A percentile compares a stretch with the other conserved stretches of the same genome.
Conservation (phyloP, 257 asterid genomes). For the Prunella vulgaris region DNA sequence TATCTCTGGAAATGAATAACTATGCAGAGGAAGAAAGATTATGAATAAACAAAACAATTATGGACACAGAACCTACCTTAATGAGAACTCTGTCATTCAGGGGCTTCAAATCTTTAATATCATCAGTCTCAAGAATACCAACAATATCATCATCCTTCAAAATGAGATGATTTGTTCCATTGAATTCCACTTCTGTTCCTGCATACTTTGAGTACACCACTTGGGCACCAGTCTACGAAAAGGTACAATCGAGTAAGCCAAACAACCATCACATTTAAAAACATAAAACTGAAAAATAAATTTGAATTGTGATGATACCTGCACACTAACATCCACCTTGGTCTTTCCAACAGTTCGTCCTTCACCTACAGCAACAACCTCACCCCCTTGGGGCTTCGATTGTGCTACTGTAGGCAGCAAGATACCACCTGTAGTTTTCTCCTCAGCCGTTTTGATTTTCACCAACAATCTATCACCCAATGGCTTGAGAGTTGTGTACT, state of each 20-base stretch:
- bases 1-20: not conserved
- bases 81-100: conserved; percentile 86
- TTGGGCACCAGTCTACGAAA: conserved; percentile 66
- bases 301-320: conserved; percentile 36
- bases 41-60: not conserved
- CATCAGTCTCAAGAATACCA: conserved; percentile 83
- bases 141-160: conserved; percentile 94
- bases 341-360: conserved; percentile 77
- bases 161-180: conserved; percentile 74
- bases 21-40: no score
- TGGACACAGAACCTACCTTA: conserved; percentile 40
- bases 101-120: conserved; percentile 79
- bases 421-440: conserved; percentile 87
- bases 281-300: not conserved
- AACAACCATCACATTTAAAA: not conserved
- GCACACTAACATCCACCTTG: conserved; percentile 67
- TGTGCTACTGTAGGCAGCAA: conserved; percentile 73
- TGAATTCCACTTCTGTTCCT: conserved; percentile 92
- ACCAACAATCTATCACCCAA: conserved; percentile 92
- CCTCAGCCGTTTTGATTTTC: conserved; percentile 74
- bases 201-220: conserved; percentile 90
- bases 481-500: conserved; percentile 96
- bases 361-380: conserved; percentile 93
- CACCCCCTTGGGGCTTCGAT: conserved; percentile 78
- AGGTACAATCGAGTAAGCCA: conserved; percentile 1